Evolutionary conservation across 148 eudicot species (phyloP).

Genomic region (Arctostaphylos glauca): DNA sequence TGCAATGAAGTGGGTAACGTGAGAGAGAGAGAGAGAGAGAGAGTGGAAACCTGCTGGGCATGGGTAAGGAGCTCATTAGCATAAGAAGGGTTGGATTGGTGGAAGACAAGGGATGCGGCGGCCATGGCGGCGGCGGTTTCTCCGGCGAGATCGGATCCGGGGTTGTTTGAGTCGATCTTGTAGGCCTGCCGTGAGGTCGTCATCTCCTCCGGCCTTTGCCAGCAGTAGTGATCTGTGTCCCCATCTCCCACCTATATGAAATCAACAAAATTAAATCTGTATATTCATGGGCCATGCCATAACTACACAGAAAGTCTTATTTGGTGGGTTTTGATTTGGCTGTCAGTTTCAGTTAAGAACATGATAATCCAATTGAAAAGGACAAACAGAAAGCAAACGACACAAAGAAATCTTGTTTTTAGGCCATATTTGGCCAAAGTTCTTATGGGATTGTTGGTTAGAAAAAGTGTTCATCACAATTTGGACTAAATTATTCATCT

Average conservation of each 20-base stretch:
- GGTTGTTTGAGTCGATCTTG: constrained; percentile 65
- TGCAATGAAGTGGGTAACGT: too few relatives aligned
- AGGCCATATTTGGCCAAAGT: too few relatives aligned
- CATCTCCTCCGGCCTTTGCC: constrained; percentile 99
- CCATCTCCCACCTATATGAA: constrained; percentile 91
- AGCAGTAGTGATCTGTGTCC: constrained; percentile 86
- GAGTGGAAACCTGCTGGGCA: constrained; percentile 63
- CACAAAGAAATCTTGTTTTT: background rate
- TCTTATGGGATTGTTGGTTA: too few relatives aligned
- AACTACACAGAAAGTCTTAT: background rate
- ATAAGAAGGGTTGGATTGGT: constrained; percentile 58
- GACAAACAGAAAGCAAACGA: constrained; percentile 13
- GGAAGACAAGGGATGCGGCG: constrained; percentile 78
- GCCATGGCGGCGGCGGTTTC: constrained; percentile 98
- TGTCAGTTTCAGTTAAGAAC: background rate
- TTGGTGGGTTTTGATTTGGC: background rate
- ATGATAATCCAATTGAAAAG: background rate
- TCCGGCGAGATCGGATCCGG: constrained; percentile 96
- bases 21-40: background rate
- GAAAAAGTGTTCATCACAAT: too few relatives aligned
- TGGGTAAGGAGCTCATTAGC: constrained; percentile 73
- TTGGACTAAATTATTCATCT: too few relatives aligned
- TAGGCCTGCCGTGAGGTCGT: constrained; percentile 82
- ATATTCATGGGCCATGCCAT: too few relatives aligned
- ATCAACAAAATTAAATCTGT: background rate